Conservation (phyloP, 192 early-diverging fungal species). For the Backusella macrospora region DNA sequence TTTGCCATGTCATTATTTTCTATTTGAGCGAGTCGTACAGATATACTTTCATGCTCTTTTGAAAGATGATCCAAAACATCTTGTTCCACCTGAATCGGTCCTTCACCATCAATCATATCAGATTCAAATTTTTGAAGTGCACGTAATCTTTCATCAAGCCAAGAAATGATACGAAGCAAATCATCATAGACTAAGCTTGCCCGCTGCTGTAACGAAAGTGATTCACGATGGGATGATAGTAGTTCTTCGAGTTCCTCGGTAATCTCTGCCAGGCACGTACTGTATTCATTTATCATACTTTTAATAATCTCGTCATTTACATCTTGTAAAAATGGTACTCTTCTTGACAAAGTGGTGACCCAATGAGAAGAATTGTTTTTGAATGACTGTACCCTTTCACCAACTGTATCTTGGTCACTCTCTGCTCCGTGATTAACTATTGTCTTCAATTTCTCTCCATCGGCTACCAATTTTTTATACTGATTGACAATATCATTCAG, state of each 20-base stretch:
- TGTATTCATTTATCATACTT: constrained; percentile 20
- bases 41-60: constrained; percentile 32
- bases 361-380: constrained; percentile 18
- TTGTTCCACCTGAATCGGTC: constrained; percentile 18
- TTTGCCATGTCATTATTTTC: constrained; percentile 34
- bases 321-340: constrained; percentile 23
- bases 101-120: constrained; percentile 3
- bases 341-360: constrained; percentile 6
- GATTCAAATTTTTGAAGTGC: constrained; percentile 18
- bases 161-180: constrained; percentile 27
- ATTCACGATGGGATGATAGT: constrained; percentile 31
- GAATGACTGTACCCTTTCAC: constrained; percentile 22
- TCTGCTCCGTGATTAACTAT: not conserved
- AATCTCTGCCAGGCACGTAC: constrained; percentile 25
- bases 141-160: constrained; percentile 34
- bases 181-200: constrained; percentile 35
- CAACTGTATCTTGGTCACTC: constrained; percentile 12
- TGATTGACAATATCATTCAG: constrained; percentile 41
- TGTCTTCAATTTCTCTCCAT: constrained; percentile 31
- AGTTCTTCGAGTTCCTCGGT: constrained; percentile 33
- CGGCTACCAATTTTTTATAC: constrained; percentile 12
- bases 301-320: constrained; percentile 18
- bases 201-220: constrained; percentile 35
- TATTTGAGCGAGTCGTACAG: constrained; percentile 20
- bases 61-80: constrained; percentile 26